phyloP scores from a whole-genome alignment of 73 alveolate genomes.

The Paramecium octaurelia region DNA sequence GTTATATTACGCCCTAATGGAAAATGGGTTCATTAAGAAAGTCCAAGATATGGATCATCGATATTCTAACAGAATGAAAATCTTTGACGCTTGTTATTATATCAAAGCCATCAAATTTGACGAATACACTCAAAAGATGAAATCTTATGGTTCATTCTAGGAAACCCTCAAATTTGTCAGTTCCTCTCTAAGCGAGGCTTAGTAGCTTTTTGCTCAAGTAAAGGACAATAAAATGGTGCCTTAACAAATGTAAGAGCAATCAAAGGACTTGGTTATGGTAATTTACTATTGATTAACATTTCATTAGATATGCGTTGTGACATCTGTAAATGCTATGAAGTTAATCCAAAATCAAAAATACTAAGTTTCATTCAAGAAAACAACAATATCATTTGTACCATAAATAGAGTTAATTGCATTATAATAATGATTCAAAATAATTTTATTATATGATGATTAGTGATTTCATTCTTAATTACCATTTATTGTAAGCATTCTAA shows the following conservation, averaged over 20 bases:
- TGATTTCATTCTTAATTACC: neutral
- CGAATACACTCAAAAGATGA: neutral
- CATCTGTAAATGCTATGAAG: constrained; percentile 17
- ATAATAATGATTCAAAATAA: constrained; percentile 1
- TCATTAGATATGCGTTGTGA: constrained; percentile 9
- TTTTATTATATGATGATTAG: constrained; percentile 2
- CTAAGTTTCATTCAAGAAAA: neutral
- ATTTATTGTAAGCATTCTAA: neutral
- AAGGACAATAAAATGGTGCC: neutral
- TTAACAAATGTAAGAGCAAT: neutral
- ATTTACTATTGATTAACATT: neutral
- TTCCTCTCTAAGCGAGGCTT: neutral
- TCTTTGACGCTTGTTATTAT: neutral
- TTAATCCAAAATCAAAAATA: neutral
- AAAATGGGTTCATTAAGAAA: neutral
- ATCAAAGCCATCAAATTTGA: neutral
- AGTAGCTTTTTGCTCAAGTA: neutral
- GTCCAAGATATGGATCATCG: neutral
- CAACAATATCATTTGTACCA: constrained; percentile 7
- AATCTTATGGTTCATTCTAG: neutral
- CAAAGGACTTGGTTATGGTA: constrained; percentile 11
- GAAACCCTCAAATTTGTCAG: neutral
- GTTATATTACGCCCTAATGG: neutral
- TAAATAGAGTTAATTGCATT: neutral
- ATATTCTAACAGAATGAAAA: constrained; percentile 25